Conservation (phyloP, 2,329 filamentous ascomycete species). For the Lachnellula cervina region DNA sequence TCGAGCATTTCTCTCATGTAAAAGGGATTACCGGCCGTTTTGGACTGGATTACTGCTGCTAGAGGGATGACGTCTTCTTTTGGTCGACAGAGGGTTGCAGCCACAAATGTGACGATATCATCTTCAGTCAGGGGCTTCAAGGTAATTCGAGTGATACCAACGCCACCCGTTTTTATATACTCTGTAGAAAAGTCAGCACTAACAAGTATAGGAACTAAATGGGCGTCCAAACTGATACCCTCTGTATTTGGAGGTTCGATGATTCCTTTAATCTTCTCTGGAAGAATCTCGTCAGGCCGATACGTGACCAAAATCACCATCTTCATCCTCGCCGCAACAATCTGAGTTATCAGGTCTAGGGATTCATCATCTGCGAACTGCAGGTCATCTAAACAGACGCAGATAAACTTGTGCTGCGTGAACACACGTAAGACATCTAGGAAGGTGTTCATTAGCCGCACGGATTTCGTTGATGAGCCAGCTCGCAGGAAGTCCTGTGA, state of each 20-base stretch:
- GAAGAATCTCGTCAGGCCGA: conserved; percentile 59
- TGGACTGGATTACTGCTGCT: conserved; percentile 72
- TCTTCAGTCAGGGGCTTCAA: conserved; percentile 70
- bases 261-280: conserved; percentile 50
- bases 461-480: conserved; percentile 56
- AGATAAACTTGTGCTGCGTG: conserved; percentile 79
- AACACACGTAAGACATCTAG: conserved; percentile 80
- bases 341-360: conserved; percentile 74
- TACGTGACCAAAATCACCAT: conserved; percentile 77
- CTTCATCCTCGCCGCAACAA: conserved; percentile 71
- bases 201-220: conserved; percentile 9
- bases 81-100: conserved; percentile 70
- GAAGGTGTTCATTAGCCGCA: conserved; percentile 81
- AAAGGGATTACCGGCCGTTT: conserved; percentile 78
- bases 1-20: conserved; percentile 89
- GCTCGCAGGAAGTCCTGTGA: conserved; percentile 57
- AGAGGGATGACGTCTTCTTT: conserved; percentile 70
- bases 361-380: conserved; percentile 89
- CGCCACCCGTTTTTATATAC: conserved; percentile 37
- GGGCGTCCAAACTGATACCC: conserved; percentile 36
- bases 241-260: conserved; percentile 51
- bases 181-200: conserved; percentile 26
- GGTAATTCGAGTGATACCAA: conserved; percentile 64
- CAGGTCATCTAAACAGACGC: conserved; percentile 81
- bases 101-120: conserved; percentile 78